Base-by-base conservation (phyloP, 2,329 filamentous ascomycete genomes). In the Calcarisporium arbuscula region DNA sequence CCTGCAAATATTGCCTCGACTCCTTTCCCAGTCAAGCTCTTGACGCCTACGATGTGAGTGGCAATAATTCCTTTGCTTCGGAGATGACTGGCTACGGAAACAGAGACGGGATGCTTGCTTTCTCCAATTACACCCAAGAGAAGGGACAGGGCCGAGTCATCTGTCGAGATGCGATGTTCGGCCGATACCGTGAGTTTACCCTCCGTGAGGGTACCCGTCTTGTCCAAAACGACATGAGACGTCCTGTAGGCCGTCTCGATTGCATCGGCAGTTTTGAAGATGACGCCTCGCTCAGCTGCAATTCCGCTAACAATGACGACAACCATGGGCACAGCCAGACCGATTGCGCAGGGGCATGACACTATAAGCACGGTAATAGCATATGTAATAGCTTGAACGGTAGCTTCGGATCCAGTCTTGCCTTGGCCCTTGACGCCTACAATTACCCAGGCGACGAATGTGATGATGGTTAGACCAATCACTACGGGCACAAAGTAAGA, bases 321-420 rank as follows among this genome's bases (percentile, higher is more conserved):
- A 1, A 89, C 84, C 80, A 89, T 86, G 0, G 85, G 85, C 1
- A 87, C 81, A 1, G 82, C 82, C 0, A 74, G 65, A 0, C 82
- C 83, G 28, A 92, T 75, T 0, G 83, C 85, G 36, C 85, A 90
- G 0, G 85, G 85, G 44, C 85, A 92, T 0, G 83, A 87, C 0
- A 90, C 76, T 12, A 83, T 78, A 4, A 87, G 68, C 0, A 82
- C 80, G 0, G 84, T 72, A 36, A 90, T 85, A 2, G 77, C 68
- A 39, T 85, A 89, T 0, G 80, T 85, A 28, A 85, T 70, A 0
- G 83, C 81, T 15, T 70, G 61, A 1, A 76, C 65, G 0, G 67
- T 60, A 2, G 80, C 73, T 28, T 68, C 60, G 1, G 62, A 60
- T 12, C 70, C 73, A 1, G 46, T 45, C 15, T 67, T 46, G 0